Evolutionary conservation across 106 monocot genomes (phyloP).

Genomic region (Cymbidium sinense): DNA sequence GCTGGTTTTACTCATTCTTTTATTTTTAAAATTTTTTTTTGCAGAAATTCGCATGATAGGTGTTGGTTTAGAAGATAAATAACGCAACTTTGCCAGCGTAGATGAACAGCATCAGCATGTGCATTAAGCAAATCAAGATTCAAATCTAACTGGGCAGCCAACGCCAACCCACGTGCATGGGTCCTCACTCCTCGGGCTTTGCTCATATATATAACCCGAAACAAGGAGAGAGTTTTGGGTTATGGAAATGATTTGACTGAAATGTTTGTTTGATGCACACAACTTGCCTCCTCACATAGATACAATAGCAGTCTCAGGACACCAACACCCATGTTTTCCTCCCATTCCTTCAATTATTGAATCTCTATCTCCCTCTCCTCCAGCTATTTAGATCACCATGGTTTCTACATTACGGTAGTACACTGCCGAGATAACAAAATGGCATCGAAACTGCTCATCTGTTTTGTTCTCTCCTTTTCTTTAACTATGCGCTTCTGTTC

Average conservation of each 20-base stretch:
- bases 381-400: not conserved
- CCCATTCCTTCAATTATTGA: constrained; percentile 23
- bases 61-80: not conserved
- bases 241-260: not conserved
- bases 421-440: constrained; percentile 2
- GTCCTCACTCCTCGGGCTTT: not conserved
- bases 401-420: not conserved
- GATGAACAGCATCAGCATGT: not conserved
- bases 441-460: constrained; percentile 4
- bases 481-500: constrained; percentile 5
- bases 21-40: too few relatives aligned
- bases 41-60: too few relatives aligned
- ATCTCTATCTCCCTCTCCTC: not conserved
- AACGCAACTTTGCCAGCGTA: not conserved
- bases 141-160: not conserved
- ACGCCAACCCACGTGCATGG: not conserved
- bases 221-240: not conserved
- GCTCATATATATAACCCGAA: not conserved
- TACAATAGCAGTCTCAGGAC: not conserved
- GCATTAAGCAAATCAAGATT: not conserved
- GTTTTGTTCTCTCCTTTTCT: not conserved
- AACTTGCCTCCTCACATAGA: constrained; percentile 12
- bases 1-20: too few relatives aligned
- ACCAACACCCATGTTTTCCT: not conserved
- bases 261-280: not conserved